A percentile compares a stretch with the other conserved stretches of the same genome.
phyloP scores from a whole-genome alignment of 192 early-diverging fungal genomes.

The Coemansia sp. region DNA sequence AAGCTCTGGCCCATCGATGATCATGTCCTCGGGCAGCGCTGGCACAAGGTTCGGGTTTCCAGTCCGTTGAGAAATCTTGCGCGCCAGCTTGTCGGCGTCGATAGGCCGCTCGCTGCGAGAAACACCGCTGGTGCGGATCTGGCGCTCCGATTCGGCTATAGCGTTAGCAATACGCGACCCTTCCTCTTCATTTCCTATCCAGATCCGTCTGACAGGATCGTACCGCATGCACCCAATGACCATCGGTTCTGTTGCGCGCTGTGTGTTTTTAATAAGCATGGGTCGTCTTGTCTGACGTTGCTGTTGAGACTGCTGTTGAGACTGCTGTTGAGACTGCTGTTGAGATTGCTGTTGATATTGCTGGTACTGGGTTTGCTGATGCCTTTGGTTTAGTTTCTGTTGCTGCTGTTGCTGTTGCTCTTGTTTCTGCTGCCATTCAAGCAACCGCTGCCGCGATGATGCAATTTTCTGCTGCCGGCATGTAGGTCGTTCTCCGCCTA shows the following conservation, averaged over 20 bases:
- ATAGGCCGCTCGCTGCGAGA: constrained; percentile 28
- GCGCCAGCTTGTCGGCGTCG: constrained; percentile 46
- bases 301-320: background rate
- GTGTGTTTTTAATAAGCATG: constrained; percentile 37
- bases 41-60: constrained; percentile 33
- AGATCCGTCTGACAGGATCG: constrained; percentile 41
- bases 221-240: constrained; percentile 46
- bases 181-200: constrained; percentile 50
- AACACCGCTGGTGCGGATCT: constrained; percentile 15
- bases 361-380: background rate
- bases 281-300: constrained; percentile 18
- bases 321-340: background rate
- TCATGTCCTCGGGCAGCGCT: constrained; percentile 28
- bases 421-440: constrained; percentile 10
- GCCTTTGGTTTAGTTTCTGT: background rate
- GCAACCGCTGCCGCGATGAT: background rate
- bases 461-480: constrained; percentile 13
- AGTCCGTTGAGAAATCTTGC: constrained; percentile 42
- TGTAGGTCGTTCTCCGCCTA: background rate
- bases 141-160: constrained; percentile 48
- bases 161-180: constrained; percentile 40
- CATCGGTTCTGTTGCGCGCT: constrained; percentile 30
- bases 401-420: constrained; percentile 1
- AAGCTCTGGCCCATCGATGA: constrained; percentile 9
- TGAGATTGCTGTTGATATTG: no score